phyloP scores from a whole-genome alignment of 2,329 filamentous ascomycete genomes.

The Alternaria postmessia region DNA sequence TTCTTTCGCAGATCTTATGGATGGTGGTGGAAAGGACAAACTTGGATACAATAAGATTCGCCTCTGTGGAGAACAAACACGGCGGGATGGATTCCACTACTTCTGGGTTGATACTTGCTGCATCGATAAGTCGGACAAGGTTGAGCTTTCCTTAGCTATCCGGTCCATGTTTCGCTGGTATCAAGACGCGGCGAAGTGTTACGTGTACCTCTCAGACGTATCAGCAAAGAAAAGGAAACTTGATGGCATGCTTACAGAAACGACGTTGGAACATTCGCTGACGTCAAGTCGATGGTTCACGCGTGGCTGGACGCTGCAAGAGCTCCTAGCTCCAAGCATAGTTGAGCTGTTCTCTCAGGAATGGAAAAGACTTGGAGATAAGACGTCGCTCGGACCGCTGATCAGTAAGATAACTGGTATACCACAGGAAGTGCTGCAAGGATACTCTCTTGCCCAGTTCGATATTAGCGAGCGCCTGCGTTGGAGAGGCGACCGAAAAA shows the following conservation, averaged over 20 bases:
- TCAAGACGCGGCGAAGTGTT: neutral
- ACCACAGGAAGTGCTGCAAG: fast-evolving
- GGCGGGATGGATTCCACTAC: neutral
- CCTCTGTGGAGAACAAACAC: neutral
- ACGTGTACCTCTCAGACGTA: neutral
- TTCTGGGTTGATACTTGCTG: neutral
- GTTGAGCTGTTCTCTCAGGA: slow-evolving; percentile 27
- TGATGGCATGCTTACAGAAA: neutral
- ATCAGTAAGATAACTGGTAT: no score
- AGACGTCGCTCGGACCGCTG: neutral
- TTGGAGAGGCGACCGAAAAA: neutral
- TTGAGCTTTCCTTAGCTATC: neutral
- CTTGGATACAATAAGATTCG: neutral
- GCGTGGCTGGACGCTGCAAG: no score
- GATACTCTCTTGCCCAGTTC: neutral
- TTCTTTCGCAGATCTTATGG: fast-evolving
- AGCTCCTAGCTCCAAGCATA: neutral
- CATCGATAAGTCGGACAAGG: neutral
- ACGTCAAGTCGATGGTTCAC: neutral
- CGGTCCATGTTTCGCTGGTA: slow-evolving; percentile 7
- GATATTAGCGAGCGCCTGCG: neutral
- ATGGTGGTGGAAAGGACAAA: neutral
- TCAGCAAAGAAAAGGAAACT: neutral
- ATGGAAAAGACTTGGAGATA: slow-evolving; percentile 18
- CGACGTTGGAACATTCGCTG: no score